A percentile compares a stretch with the other conserved stretches of the same genome.
Conservation (phyloP, 306 rosid species). For the Cyamopsis tetragonoloba region DNA sequence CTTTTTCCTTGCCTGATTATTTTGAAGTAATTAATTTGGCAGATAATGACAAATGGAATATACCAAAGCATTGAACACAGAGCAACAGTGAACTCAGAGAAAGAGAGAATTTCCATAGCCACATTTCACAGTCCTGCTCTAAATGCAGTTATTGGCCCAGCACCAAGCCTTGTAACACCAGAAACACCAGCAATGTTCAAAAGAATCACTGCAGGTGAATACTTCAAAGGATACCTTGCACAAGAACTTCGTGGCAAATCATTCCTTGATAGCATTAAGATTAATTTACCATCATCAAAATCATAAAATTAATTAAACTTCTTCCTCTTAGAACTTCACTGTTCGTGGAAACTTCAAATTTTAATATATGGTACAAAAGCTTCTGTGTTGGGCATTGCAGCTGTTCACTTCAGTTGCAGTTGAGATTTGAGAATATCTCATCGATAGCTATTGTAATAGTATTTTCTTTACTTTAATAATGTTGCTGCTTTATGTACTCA, state of each 20-base stretch:
- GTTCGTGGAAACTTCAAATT: background rate
- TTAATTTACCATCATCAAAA: background rate
- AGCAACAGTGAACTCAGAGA: constrained; percentile 35
- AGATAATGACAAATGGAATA: constrained; percentile 48
- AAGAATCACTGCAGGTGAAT: constrained; percentile 31
- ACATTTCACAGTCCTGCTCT: constrained; percentile 37
- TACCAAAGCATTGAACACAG: constrained; percentile 45
- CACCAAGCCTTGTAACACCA: constrained; percentile 41
- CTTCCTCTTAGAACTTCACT: background rate
- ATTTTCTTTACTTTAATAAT: too few species aligned
- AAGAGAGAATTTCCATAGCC: constrained; percentile 53
- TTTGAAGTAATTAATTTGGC: background rate
- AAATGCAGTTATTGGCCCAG: constrained; percentile 40
- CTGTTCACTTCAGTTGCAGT: too few species aligned
- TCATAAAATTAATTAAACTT: too few species aligned
- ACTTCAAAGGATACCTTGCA: constrained; percentile 22
- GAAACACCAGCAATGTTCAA: constrained; percentile 34
- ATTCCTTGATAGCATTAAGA: constrained; percentile 30
- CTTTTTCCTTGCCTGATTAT: background rate
- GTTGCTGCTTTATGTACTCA: too few species aligned
- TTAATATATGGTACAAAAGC: background rate
- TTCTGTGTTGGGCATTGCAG: too few species aligned
- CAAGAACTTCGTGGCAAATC: constrained; percentile 45
- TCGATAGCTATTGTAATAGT: too few species aligned
- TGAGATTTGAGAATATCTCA: too few species aligned